These are phyloP conservation scores for Didymella arachidicola DNA, from an alignment of 2,329 filamentous ascomycete genomes.

Conservation along the genomic window DNA sequence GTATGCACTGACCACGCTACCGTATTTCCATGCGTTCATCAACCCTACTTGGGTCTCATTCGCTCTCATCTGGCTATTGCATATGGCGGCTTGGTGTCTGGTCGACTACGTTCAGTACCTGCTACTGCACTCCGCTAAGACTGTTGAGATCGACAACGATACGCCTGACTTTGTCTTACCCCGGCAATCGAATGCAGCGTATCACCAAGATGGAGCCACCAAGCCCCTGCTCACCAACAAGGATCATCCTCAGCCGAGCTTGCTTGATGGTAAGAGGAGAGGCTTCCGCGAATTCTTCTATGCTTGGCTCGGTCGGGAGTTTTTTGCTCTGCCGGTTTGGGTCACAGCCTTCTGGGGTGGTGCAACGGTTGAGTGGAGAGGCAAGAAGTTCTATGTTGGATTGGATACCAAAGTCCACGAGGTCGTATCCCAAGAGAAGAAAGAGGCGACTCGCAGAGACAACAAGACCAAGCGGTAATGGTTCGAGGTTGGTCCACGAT, in stretches of 20 bases:
- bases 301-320: conserved; percentile 86
- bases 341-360: conserved; percentile 88
- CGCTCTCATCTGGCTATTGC: conserved; percentile 68
- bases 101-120: conserved; percentile 78
- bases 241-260: conserved; percentile 16
- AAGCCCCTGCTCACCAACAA: conserved; percentile 35
- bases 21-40: conserved; percentile 67
- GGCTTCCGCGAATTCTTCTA: conserved; percentile 74
- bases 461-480: neutral
- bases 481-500: neutral
- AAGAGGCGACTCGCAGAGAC: neutral
- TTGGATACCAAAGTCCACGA: conserved; percentile 83
- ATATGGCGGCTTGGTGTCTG: conserved; percentile 73
- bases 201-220: conserved; percentile 28
- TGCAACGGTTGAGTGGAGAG: conserved; percentile 85
- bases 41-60: conserved; percentile 74
- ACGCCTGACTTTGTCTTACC: conserved; percentile 76
- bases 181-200: conserved; percentile 49
- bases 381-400: conserved; percentile 79
- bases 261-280: conserved; percentile 56
- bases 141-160: conserved; percentile 73
- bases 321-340: conserved; percentile 88
- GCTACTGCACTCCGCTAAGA: conserved; percentile 75
- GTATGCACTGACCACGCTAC: conserved; percentile 78
- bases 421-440: conserved; percentile 42